Conservation (phyloP, 2,329 filamentous ascomycete species). For the Clonostachys rhizophaga region DNA sequence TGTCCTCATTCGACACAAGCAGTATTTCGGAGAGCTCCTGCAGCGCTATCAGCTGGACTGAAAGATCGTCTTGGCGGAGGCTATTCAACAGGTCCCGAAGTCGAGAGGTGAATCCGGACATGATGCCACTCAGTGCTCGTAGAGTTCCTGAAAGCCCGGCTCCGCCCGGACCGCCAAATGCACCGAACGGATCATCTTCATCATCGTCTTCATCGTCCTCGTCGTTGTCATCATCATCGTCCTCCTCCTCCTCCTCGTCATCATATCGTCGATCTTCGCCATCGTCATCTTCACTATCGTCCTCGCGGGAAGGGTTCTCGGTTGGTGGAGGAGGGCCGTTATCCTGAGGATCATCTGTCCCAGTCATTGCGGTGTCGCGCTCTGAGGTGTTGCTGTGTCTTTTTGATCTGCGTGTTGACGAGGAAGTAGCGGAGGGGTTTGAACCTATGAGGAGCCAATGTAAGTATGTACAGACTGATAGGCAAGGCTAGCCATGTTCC, state of each 20-base stretch:
- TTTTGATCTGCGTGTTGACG: constrained; percentile 45
- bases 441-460: constrained; percentile 21
- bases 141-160: constrained; percentile 74
- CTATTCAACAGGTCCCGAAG: constrained; percentile 73
- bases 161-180: constrained; percentile 62
- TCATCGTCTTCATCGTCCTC: constrained; percentile 14
- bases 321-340: constrained; percentile 37
- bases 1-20: constrained; percentile 93
- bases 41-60: constrained; percentile 84
- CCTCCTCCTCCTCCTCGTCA: constrained; percentile 9
- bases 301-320: constrained; percentile 10
- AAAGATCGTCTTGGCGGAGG: constrained; percentile 80
- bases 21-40: constrained; percentile 92
- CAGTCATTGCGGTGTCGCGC: constrained; percentile 67
- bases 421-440: constrained; percentile 20
- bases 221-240: constrained; percentile 15
- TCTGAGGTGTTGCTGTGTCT: constrained; percentile 48
- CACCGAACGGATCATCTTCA: constrained; percentile 3
- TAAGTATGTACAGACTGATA: constrained; percentile 5
- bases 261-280: neutral
- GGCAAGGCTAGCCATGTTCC: constrained; percentile 5
- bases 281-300: constrained; percentile 4
- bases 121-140: constrained; percentile 84
- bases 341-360: constrained; percentile 52
- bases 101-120: constrained; percentile 76